A percentile compares a stretch with the other conserved stretches of the same genome.
phyloP scores from a whole-genome alignment of 345 rosid genomes.

The Lumnitzera littorea region DNA sequence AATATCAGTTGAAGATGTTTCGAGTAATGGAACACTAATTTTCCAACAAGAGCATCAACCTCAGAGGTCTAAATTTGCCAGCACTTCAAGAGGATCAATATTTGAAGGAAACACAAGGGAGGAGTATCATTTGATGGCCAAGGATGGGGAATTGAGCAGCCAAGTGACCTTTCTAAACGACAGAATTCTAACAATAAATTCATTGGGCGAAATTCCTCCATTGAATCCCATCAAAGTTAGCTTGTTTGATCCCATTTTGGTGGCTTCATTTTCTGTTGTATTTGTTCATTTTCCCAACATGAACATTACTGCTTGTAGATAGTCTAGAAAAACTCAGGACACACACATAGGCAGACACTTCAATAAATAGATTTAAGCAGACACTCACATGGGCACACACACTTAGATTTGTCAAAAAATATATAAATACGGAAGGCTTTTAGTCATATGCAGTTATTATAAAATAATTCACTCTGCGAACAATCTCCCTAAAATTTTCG shows the following conservation, averaged over 20 bases:
- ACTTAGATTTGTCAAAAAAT: too few relatives aligned
- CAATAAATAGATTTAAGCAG: too few relatives aligned
- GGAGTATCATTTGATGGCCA: slow-evolving; percentile 45
- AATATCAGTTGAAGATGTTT: slow-evolving; percentile 18
- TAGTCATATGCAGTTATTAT: too few relatives aligned
- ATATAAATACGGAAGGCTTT: too few relatives aligned
- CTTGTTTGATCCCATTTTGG: slow-evolving; percentile 18
- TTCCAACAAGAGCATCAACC: slow-evolving; percentile 7
- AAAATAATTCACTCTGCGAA: too few relatives aligned
- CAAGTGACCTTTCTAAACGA: slow-evolving; percentile 37
- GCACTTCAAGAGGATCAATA: slow-evolving; percentile 17
- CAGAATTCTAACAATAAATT: slow-evolving; percentile 18
- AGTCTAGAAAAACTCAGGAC: not conserved
- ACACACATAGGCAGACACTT: not conserved
- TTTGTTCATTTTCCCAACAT: slow-evolving; percentile 25
- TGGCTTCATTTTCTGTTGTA: slow-evolving; percentile 39
- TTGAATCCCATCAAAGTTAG: slow-evolving; percentile 24
- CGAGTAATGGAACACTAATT: slow-evolving; percentile 10
- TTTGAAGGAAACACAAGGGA: slow-evolving; percentile 11
- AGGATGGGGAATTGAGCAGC: slow-evolving; percentile 31
- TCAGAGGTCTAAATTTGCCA: slow-evolving; percentile 18
- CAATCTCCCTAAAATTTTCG: too few relatives aligned
- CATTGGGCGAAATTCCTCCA: slow-evolving; percentile 30
- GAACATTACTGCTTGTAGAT: slow-evolving; percentile 29
- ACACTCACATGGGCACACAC: not conserved